A percentile compares a stretch with the other conserved stretches of the same genome.
These are phyloP conservation scores for Acidomyces sp. DNA, from an alignment of 495 filamentous ascomycete genomes.

Conservation along the genomic window DNA sequence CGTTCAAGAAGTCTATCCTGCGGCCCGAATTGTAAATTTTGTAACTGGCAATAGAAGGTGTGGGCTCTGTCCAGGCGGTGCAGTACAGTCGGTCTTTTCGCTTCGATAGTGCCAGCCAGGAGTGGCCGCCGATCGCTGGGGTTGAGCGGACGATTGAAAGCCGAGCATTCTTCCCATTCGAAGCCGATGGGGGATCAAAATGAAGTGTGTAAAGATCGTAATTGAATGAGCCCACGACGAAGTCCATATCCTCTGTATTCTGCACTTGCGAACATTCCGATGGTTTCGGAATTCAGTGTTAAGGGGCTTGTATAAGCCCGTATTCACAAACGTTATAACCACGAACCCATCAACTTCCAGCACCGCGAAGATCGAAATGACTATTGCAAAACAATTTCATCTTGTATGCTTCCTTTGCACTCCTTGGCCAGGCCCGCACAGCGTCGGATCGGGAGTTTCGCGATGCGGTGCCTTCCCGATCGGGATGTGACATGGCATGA, in stretches of 20 bases:
- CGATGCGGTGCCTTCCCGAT: too few species aligned
- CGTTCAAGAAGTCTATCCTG: constrained; percentile 17
- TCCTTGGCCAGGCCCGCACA: too few species aligned
- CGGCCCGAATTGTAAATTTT: constrained; percentile 11
- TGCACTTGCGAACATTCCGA: too few species aligned
- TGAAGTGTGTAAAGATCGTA: constrained; percentile 17
- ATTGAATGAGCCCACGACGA: constrained; percentile 20
- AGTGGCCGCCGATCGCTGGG: constrained; percentile 18
- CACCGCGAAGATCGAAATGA: too few species aligned
- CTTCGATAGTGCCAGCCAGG: constrained; percentile 14
- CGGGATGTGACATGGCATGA: too few species aligned
- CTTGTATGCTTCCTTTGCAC: too few species aligned
- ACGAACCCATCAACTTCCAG: too few species aligned
- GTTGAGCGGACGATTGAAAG: constrained; percentile 8
- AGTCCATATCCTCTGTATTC: constrained; percentile 14
- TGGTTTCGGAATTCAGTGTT: too few species aligned
- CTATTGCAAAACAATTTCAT: too few species aligned
- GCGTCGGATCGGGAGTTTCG: too few species aligned
- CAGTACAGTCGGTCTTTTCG: constrained; percentile 16
- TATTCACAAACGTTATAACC: too few species aligned
- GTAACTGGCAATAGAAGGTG: constrained; percentile 17
- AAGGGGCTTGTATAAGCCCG: too few species aligned
- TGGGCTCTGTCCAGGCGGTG: constrained; percentile 19
- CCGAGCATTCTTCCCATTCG: background rate
- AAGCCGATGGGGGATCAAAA: constrained; percentile 7